Evolutionary conservation across 768 basidiomycete genomes (phyloP).

Genomic region (Agrocybe chaxingu): DNA sequence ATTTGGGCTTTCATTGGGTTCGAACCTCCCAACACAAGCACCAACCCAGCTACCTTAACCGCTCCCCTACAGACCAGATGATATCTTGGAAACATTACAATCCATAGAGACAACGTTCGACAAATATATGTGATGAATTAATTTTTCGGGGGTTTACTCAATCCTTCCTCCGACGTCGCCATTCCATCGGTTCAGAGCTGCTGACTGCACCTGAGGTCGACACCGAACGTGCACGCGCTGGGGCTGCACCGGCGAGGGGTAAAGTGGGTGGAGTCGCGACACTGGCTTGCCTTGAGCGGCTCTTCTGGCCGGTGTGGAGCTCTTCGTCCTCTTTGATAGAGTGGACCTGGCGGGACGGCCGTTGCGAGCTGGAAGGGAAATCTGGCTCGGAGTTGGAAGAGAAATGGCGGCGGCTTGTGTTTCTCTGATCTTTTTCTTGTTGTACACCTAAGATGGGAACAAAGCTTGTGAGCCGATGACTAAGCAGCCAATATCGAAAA

Average conservation of each 20-base stretch:
- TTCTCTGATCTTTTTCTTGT: conserved; percentile 63
- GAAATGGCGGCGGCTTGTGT: conserved; percentile 32
- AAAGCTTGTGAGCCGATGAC: conserved; percentile 28
- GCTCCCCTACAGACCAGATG: no score
- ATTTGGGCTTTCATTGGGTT: no score
- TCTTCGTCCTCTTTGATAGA: conserved; percentile 71
- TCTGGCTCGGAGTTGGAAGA: conserved; percentile 33
- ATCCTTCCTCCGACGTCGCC: no score
- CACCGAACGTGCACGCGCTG: conserved; percentile 36
- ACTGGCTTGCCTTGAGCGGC: conserved; percentile 45
- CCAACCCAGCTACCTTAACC: no score
- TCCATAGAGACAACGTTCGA: no score
- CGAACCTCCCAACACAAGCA: no score
- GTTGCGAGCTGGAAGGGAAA: conserved; percentile 29
- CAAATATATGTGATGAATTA: no score
- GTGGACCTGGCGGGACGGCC: conserved; percentile 53
- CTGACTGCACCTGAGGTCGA: conserved; percentile 35
- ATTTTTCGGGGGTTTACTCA: no score
- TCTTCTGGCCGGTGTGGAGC: conserved; percentile 32
- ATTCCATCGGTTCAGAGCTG: conserved; percentile 7
- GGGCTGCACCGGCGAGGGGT: conserved; percentile 25
- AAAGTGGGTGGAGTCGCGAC: conserved; percentile 38
- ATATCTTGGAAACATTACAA: no score
- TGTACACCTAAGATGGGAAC: conserved; percentile 51
- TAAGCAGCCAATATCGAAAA: conserved; percentile 23